phyloP scores from a whole-genome alignment of 2,329 filamentous ascomycete species.

The Lachnellula cervina region DNA sequence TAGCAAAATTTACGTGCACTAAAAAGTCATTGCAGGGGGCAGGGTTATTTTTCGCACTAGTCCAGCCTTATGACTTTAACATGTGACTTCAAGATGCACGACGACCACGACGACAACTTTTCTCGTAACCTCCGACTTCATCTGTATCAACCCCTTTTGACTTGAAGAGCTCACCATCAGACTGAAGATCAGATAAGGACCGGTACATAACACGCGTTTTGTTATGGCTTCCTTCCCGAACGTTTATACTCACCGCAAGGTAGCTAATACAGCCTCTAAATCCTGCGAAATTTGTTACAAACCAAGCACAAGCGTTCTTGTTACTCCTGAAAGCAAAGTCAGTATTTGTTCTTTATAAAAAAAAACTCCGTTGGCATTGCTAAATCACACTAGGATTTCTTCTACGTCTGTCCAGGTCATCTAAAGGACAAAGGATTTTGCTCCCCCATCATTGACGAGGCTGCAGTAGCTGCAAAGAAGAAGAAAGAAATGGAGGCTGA shows the following conservation, averaged over 20 bases:
- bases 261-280: constrained; percentile 78
- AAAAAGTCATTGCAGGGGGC: constrained; percentile 10
- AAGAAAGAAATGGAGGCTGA: constrained; percentile 63
- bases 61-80: not conserved
- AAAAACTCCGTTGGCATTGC: not conserved
- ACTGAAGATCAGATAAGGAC: not conserved
- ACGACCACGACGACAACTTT: not conserved
- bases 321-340: constrained; percentile 86
- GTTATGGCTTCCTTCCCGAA: constrained; percentile 57
- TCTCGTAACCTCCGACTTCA: not conserved
- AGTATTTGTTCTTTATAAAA: not conserved
- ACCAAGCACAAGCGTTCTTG: constrained; percentile 77
- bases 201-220: too few species aligned
- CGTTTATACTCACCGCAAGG: constrained; percentile 77
- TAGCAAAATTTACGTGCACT: constrained; percentile 11
- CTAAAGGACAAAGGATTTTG: constrained; percentile 81
- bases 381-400: constrained; percentile 62
- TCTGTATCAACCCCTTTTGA: not conserved
- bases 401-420: constrained; percentile 83
- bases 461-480: constrained; percentile 52
- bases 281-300: constrained; percentile 91
- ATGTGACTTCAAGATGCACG: not conserved
- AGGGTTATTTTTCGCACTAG: constrained; percentile 1
- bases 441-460: constrained; percentile 65
- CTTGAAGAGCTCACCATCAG: not conserved